Conservation (phyloP, 1,284 basidiomycete genomes). For the Trichosporon asahii region DNA sequence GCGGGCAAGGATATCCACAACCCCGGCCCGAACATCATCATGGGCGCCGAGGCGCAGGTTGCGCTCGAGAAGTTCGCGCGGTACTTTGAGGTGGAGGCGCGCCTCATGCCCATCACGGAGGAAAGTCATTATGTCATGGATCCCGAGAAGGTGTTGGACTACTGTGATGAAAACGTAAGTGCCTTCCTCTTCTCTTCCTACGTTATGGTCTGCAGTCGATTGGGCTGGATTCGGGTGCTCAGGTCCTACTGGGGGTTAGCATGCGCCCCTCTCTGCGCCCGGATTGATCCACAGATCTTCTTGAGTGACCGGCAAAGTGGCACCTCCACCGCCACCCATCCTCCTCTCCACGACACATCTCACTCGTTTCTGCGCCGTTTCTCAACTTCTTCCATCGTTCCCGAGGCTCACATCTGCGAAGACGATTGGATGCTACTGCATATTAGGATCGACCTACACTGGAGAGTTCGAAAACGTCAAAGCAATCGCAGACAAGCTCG, state of each 20-base stretch:
- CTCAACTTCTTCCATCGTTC: background rate
- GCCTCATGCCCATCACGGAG: slow-evolving; percentile 16
- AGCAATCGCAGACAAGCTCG: slow-evolving; percentile 77
- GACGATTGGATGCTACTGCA: slow-evolving; percentile 51
- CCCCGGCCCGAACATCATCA: slow-evolving; percentile 61
- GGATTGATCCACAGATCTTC: background rate
- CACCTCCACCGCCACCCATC: background rate
- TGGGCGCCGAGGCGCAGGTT: slow-evolving; percentile 70
- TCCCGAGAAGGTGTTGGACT: slow-evolving; percentile 78
- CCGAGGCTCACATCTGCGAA: background rate
- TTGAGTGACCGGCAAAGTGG: background rate
- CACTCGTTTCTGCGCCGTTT: background rate
- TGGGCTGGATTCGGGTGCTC: too few species aligned
- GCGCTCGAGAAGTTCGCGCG: slow-evolving; percentile 82
- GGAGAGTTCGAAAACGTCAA: slow-evolving; percentile 90
- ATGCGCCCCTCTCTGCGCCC: background rate
- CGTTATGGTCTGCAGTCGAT: background rate
- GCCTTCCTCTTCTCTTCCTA: background rate
- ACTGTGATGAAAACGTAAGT: slow-evolving; percentile 75
- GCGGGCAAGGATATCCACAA: slow-evolving; percentile 81
- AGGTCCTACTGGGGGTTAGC: too few species aligned
- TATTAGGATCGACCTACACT: slow-evolving; percentile 66
- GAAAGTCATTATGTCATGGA: slow-evolving; percentile 74
- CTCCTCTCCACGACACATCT: background rate
- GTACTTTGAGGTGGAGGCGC: slow-evolving; percentile 58